A percentile compares a stretch with the other conserved stretches of the same genome.
Evolutionary conservation across 1,284 basidiomycete genomes (phyloP).

Genomic region (Anthracocystis panici-leucophaei): DNA sequence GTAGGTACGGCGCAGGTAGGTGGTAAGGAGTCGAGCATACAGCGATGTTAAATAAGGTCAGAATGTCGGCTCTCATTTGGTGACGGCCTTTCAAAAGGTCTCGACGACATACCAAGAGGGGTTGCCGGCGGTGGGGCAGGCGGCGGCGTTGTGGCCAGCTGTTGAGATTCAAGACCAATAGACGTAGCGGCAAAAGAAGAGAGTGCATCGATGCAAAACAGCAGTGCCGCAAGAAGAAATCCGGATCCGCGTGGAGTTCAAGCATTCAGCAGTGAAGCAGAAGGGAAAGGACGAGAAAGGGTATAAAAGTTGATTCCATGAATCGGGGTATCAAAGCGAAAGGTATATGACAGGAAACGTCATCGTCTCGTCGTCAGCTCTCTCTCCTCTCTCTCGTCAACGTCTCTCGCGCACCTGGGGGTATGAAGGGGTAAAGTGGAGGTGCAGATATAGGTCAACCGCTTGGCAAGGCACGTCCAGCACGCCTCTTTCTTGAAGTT

Average conservation of each 20-base stretch:
- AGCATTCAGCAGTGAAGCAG: constrained; percentile 13
- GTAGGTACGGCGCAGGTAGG: background rate
- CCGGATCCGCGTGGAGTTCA: background rate
- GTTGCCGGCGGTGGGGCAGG: constrained; percentile 64
- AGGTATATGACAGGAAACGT: constrained; percentile 50
- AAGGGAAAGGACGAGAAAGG: background rate
- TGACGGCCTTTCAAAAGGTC: background rate
- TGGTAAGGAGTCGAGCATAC: background rate
- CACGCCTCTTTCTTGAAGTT: background rate
- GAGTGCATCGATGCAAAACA: background rate
- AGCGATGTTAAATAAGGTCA: constrained; percentile 2
- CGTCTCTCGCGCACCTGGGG: constrained; percentile 29
- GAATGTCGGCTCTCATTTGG: background rate
- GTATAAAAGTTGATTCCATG: constrained; percentile 28
- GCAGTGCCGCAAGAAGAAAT: background rate
- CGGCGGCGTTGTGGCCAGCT: constrained; percentile 66
- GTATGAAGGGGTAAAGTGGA: background rate
- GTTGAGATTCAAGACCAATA: constrained; percentile 12
- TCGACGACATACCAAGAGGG: constrained; percentile 57
- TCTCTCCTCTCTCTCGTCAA: constrained; percentile 38
- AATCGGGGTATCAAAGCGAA: constrained; percentile 50
- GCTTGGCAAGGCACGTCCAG: constrained; percentile 1
- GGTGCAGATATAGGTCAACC: background rate
- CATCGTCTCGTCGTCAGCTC: constrained; percentile 56
- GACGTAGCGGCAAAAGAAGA: background rate